These are phyloP conservation scores for Cladophialophora bantiana DNA, from an alignment of 2,329 filamentous ascomycete species.

Conservation along the genomic window DNA sequence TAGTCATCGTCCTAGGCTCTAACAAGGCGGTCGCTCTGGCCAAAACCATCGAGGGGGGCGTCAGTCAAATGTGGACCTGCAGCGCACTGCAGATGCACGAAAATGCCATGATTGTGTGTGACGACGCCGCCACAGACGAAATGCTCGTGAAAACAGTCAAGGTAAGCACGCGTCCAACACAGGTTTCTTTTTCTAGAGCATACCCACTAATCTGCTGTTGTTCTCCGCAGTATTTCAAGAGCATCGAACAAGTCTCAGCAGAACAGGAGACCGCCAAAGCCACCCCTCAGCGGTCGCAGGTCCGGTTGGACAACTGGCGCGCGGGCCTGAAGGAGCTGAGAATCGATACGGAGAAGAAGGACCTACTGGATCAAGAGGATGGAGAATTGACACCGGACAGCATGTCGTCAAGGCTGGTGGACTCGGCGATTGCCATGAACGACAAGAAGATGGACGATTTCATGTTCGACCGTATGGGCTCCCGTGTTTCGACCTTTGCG, in stretches of 20 bases:
- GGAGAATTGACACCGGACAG: slow-evolving; percentile 56
- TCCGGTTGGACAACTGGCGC: slow-evolving; percentile 36
- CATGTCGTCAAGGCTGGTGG: slow-evolving; percentile 56
- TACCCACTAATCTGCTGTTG: background rate
- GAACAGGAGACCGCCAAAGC: slow-evolving; percentile 44
- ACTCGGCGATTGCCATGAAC: slow-evolving; percentile 54
- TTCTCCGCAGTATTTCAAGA: slow-evolving; percentile 69
- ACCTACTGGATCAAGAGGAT: slow-evolving; percentile 48
- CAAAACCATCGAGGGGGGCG: slow-evolving; percentile 78
- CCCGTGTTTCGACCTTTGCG: slow-evolving; percentile 45
- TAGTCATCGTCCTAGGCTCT: slow-evolving; percentile 80
- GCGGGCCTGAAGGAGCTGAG: slow-evolving; percentile 48
- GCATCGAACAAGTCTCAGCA: slow-evolving; percentile 68
- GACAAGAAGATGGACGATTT: slow-evolving; percentile 51
- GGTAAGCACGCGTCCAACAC: slow-evolving; percentile 34
- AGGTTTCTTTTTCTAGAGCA: background rate
- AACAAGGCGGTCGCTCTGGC: slow-evolving; percentile 82
- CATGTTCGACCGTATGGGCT: slow-evolving; percentile 53
- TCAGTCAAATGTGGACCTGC: slow-evolving; percentile 92
- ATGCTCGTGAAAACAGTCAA: slow-evolving; percentile 76
- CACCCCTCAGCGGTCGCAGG: slow-evolving; percentile 25
- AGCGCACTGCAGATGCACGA: slow-evolving; percentile 81
- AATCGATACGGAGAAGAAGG: slow-evolving; percentile 52
- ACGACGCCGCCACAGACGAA: slow-evolving; percentile 78
- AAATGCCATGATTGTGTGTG: slow-evolving; percentile 81